Base-by-base conservation (phyloP, 805 yeast genomes). In the Saccharomycopsis vini region DNA sequence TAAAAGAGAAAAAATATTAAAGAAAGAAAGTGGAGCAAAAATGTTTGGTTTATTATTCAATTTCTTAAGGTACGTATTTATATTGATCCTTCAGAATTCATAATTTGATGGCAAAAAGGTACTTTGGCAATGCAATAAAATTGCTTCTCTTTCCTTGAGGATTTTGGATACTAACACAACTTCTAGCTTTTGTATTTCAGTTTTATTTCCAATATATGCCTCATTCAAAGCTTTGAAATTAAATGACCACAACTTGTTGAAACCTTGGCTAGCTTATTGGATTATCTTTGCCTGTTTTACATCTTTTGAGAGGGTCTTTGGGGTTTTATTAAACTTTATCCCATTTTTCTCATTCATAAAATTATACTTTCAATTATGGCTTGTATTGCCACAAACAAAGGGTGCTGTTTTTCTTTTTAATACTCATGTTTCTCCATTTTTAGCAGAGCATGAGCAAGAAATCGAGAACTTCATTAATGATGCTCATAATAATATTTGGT, bases 231-330 rank as follows among this genome's bases (percentile, higher is more conserved):
- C 86, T 1, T 64, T 77, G 44, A 69, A 72, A 43, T 52, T 61
- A 38, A 64, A 68, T 52, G 68, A 67, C 45, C 45, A 54, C 32
- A 45, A 61, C 2, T 55, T 57, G n/a, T 50, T 66, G 5, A 60
- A 62, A 36, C 66, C 72, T 9, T 72, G 79, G 74, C 60, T 72
- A 29, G 62, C 68, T 45, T 79, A 82, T 60, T 86, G 95, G 95
- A 66, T 81, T 10, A 77, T 81, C 1, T 60, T 71, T 42, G 70
- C 79, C 3, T 50, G 65, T 5, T 59, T 62, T 1, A 51, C 62
- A 10, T 73, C 70, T 45, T 64, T 70, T 36, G 56, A 39, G 22
- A 39, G 24, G 24, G 6, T 63, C 26, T 51, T 74, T 16, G 60
- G 71, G 7, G 63, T 73, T 18, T 13, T 44, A 9, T 54, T 68